Conservation (phyloP, 495 filamentous ascomycete species). For the Hypoxylon cercidicola region DNA sequence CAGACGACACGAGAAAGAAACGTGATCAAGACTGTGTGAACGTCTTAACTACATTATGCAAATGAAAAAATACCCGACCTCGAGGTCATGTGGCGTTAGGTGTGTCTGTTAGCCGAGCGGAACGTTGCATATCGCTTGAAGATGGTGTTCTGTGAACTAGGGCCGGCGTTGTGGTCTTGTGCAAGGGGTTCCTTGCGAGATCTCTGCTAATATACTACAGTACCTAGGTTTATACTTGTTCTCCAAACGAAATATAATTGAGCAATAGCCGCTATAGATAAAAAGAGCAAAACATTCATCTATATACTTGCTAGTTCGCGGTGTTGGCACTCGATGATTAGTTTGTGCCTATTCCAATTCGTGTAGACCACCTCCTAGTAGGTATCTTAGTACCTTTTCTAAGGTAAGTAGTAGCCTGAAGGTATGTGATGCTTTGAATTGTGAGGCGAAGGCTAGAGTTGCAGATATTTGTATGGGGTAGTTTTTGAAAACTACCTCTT, state of each 20-base stretch:
- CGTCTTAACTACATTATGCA: slow-evolving; percentile 24
- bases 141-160: slow-evolving; percentile 10
- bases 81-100: slow-evolving; percentile 21
- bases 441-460: too few species aligned
- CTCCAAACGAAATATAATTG: neutral
- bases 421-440: too few species aligned
- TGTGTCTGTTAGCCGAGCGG: neutral
- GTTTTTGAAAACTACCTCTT: too few species aligned
- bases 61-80: slow-evolving; percentile 13
- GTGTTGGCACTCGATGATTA: too few species aligned
- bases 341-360: too few species aligned
- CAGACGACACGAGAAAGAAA: slow-evolving; percentile 26
- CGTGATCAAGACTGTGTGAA: slow-evolving; percentile 26
- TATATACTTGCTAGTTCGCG: too few species aligned
- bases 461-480: too few species aligned
- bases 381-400: too few species aligned
- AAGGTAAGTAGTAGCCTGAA: too few species aligned
- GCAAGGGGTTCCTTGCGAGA: neutral
- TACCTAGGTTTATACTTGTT: neutral
- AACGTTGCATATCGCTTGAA: neutral
- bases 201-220: neutral
- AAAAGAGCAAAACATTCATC: neutral
- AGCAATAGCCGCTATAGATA: neutral
- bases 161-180: slow-evolving; percentile 7
- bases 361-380: too few species aligned